Conservation (phyloP, 176 grass and related monocot species). For the Oryza brachyantha region DNA sequence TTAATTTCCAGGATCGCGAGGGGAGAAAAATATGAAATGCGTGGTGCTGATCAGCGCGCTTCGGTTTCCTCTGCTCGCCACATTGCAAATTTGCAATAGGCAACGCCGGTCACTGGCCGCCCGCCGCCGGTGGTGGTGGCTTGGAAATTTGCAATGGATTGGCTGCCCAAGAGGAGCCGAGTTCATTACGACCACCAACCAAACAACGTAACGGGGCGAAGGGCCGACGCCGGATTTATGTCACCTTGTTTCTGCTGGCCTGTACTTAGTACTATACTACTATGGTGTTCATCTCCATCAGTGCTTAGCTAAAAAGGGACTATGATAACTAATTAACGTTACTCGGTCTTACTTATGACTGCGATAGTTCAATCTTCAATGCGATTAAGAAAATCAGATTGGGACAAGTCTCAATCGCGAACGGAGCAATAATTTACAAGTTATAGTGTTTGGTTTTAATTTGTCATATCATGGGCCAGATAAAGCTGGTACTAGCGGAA, state of each 20-base stretch:
- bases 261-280: too few relatives aligned
- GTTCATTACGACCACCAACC: too few relatives aligned
- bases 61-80: background rate
- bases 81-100: background rate
- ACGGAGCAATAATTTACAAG: background rate
- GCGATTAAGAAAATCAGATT: conserved; percentile 7
- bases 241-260: too few relatives aligned
- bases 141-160: background rate
- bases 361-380: conserved; percentile 1
- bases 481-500: background rate
- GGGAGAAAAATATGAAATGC: background rate
- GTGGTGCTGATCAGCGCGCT: background rate
- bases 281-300: too few relatives aligned
- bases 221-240: too few relatives aligned
- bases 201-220: too few relatives aligned
- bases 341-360: background rate
- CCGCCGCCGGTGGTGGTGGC: background rate
- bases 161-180: background rate
- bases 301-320: too few relatives aligned
- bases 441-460: background rate
- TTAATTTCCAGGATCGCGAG: background rate
- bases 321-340: background rate
- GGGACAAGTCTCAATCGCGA: background rate
- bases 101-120: background rate
- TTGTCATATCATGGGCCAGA: conserved; percentile 13